Percentiles rank a stretch among this genome's conserved stretches.
These are phyloP conservation scores for Panicum virgatum DNA, from an alignment of 202 grass and related monocot species.

Conservation along the genomic window DNA sequence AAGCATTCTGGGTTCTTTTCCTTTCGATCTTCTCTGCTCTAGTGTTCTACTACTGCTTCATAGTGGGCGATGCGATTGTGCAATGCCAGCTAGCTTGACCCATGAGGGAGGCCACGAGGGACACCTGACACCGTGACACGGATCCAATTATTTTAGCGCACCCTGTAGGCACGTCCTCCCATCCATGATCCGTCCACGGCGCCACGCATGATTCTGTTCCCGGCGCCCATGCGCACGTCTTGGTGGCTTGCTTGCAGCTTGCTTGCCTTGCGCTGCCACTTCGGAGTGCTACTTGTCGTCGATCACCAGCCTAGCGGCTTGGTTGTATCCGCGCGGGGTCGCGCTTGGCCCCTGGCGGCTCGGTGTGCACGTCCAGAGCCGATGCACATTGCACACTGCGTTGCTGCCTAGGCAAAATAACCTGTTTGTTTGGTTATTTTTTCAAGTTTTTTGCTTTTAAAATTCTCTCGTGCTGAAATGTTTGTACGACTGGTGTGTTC, in stretches of 20 bases:
- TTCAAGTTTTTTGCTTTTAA: no score
- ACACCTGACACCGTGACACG: neutral
- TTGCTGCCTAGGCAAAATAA: neutral
- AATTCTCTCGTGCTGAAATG: neutral
- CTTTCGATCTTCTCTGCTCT: constrained; percentile 2
- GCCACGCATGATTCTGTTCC: neutral
- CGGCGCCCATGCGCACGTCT: neutral
- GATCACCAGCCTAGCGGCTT: constrained; percentile 28
- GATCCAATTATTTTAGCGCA: constrained; percentile 49
- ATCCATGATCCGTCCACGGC: neutral
- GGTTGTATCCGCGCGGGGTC: neutral
- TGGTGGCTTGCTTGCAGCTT: neutral
- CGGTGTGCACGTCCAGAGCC: neutral
- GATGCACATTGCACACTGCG: neutral
- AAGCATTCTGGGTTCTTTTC: neutral
- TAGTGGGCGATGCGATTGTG: neutral
- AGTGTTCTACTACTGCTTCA: constrained; percentile 22
- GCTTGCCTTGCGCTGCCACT: neutral
- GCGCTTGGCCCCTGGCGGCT: neutral
- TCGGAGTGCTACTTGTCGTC: neutral
- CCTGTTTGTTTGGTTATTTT: neutral
- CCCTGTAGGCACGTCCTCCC: constrained; percentile 39
- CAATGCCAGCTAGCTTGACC: constrained; percentile 37
- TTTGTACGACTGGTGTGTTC: neutral
- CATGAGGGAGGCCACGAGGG: constrained; percentile 33